A percentile compares a stretch with the other conserved stretches of the same genome.
Conservation (phyloP, 2,329 filamentous ascomycete genomes). For the Intubia oerlemansii region DNA sequence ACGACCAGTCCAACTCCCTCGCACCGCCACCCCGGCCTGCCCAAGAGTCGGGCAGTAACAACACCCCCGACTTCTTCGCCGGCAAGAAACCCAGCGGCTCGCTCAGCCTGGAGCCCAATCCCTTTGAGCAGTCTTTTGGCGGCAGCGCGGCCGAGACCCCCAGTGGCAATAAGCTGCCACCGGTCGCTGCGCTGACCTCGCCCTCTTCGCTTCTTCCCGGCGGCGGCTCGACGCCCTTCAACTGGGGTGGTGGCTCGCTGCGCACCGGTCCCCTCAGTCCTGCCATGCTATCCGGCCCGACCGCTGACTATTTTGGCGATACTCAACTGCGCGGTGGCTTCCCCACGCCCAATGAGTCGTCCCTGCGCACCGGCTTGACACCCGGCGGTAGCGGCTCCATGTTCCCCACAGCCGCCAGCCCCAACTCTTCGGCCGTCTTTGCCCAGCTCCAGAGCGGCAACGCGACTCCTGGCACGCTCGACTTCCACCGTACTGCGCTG, state of each 20-base stretch:
- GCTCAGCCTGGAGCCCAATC: conserved; percentile 76
- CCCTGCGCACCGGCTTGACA: conserved; percentile 72
- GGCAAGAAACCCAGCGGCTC: too few species aligned
- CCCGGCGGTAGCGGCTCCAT: conserved; percentile 91
- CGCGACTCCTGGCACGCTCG: conserved; percentile 73
- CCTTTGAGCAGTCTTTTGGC: conserved; percentile 88
- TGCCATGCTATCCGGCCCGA: conserved; percentile 82
- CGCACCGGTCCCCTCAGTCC: conserved; percentile 86
- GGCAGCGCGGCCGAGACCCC: conserved; percentile 53
- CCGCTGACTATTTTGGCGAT: conserved; percentile 74
- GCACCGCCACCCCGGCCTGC: too few species aligned
- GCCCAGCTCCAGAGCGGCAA: conserved; percentile 59
- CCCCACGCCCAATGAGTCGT: conserved; percentile 91
- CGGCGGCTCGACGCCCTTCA: conserved; percentile 48
- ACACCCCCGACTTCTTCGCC: too few species aligned
- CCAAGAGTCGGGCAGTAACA: too few species aligned
- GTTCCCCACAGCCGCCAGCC: conserved; percentile 84
- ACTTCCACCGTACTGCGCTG: conserved; percentile 87
- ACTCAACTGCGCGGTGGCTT: conserved; percentile 64
- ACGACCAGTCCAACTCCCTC: too few species aligned
- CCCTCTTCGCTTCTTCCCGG: conserved; percentile 64
- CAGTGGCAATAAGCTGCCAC: conserved; percentile 62
- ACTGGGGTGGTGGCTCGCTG: conserved; percentile 67
- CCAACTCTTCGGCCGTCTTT: conserved; percentile 67
- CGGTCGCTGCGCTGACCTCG: conserved; percentile 78